Conservation (phyloP, 2,329 filamentous ascomycete genomes). For the Nothophoma quercina region DNA sequence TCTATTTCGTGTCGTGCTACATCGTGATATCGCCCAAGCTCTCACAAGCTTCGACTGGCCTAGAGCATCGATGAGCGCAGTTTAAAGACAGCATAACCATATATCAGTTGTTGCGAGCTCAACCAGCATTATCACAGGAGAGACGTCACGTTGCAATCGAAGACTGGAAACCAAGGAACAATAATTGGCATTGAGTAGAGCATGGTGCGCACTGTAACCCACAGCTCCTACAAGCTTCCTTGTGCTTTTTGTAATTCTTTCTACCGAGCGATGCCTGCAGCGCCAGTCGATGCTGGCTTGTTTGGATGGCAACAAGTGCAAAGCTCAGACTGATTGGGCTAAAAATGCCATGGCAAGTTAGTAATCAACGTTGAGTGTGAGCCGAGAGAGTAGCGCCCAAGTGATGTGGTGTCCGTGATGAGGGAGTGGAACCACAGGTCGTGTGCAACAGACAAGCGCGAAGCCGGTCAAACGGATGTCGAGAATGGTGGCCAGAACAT, state of each 20-base stretch:
- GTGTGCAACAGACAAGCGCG: not conserved
- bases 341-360: not conserved
- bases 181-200: conserved; percentile 8
- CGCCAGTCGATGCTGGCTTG: not conserved
- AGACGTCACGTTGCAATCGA: not conserved
- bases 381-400: conserved; percentile 12
- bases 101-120: too few species aligned
- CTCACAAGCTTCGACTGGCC: too few species aligned
- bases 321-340: conserved; percentile 12
- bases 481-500: conserved; percentile 1
- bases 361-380: conserved; percentile 11
- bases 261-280: not conserved
- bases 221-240: conserved; percentile 2
- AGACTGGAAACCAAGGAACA: not conserved
- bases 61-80: too few species aligned
- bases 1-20: too few species aligned
- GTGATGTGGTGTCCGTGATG: conserved; percentile 10
- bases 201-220: not conserved
- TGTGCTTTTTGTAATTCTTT: conserved; percentile 1
- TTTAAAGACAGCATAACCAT: too few species aligned
- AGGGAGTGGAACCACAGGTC: conserved; percentile 15
- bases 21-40: too few species aligned
- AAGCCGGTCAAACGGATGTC: conserved; percentile 3
- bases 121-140: not conserved
- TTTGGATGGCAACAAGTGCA: not conserved